Base-by-base conservation (phyloP, 1,284 basidiomycete genomes). In the Sparassis latifolia region DNA sequence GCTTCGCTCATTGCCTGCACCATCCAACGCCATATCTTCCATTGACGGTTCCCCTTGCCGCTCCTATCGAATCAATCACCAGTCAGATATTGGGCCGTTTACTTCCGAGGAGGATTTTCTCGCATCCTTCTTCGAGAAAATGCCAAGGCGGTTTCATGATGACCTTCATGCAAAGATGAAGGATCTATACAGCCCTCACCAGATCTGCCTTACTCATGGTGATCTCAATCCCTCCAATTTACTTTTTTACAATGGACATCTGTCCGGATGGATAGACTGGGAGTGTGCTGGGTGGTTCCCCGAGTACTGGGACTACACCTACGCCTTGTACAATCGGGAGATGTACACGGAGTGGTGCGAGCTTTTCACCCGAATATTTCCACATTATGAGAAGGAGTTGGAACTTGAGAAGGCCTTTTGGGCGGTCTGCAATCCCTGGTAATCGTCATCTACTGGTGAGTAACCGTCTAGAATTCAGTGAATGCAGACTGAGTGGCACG, bases 231-330 rank as follows among this genome's bases (percentile, higher is more conserved):
- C 43, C 10, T 30, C 37, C 39, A 52, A 52, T 37, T 33, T 52
- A 32, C 33, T 52, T 5, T 12, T 43, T n/a, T 42, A 52, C 28
- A 32, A 52, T 30, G 37, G 46, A 3, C 42, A 29, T 12, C 38
- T 48, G 2, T 27, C 45, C 12, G 50, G 50, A 5, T 20, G 42
- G 28, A n/a, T 52, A 3, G 46, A 52, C 27, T 52, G 50, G 50
- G 46, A 52, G 38, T 52, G 49, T 37, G 50, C 50, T 31, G 50
- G 38, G 2, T 52, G 50, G 50, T 38, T 33, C 12, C 50, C 50
- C 10, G 50, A 48, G 46, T 48, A 52, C 37, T 52, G 50, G 50
- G 50, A 52, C 7, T 33, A 42, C 33, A 40, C 44, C 42, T 12
- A 44, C 31, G 42, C 42, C 27, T 28, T 32, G 37, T 10, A 41